phyloP scores from a whole-genome alignment of 2,329 filamentous ascomycete genomes.

The Biscogniauxia marginata region DNA sequence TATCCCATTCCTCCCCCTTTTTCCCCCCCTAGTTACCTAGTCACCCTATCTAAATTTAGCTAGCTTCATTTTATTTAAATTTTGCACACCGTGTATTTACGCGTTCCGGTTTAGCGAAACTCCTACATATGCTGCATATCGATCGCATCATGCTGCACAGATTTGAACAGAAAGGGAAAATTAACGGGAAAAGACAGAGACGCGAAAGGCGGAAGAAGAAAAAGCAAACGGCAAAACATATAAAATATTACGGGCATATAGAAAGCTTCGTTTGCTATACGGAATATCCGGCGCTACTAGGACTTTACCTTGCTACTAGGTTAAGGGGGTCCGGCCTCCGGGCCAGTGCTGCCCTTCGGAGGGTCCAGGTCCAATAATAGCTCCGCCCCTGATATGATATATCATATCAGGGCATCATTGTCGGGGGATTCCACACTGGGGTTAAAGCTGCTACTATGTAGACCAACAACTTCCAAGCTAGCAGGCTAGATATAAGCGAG shows the following conservation, averaged over 20 bases:
- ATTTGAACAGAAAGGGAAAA: neutral
- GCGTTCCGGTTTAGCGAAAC: no score
- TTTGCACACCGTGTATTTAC: no score
- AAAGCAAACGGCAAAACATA: neutral
- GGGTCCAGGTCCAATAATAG: neutral
- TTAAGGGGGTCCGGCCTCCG: neutral
- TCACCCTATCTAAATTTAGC: neutral
- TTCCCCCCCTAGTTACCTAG: neutral
- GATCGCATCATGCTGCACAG: no score
- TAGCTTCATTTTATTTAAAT: no score
- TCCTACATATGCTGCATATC: no score
- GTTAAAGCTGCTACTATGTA: neutral
- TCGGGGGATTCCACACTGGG: neutral
- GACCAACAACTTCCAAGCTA: neutral
- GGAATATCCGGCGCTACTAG: neutral
- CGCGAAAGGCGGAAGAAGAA: no score
- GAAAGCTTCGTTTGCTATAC: neutral
- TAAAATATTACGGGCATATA: neutral
- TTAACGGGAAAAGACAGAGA: no score
- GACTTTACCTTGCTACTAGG: neutral
- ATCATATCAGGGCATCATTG: neutral
- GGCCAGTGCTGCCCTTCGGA: neutral
- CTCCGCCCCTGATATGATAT: neutral
- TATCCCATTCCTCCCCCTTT: no score
- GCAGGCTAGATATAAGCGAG: neutral